These are phyloP conservation scores for Cladochytrium replicatum DNA, from an alignment of 192 early-diverging fungal species.

Conservation along the genomic window DNA sequence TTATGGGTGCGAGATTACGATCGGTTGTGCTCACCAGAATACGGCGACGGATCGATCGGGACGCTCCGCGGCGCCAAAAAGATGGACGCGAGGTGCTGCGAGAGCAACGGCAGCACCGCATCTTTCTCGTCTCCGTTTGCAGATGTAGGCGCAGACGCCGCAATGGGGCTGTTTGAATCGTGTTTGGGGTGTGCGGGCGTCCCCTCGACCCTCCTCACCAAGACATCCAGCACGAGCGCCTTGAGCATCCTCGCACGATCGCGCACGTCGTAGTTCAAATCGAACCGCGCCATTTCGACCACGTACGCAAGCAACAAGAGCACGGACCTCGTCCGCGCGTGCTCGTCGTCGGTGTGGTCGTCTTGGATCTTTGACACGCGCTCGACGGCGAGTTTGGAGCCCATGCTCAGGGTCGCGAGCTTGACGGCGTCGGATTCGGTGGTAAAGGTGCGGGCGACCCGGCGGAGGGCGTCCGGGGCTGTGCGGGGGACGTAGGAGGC, in stretches of 20 bases:
- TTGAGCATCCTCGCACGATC: slow-evolving; percentile 76
- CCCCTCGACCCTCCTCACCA: slow-evolving; percentile 1
- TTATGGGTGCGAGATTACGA: background rate
- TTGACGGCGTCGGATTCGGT: slow-evolving; percentile 58
- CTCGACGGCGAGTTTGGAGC: slow-evolving; percentile 49
- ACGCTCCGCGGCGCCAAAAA: slow-evolving; percentile 14
- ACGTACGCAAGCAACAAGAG: slow-evolving; percentile 58
- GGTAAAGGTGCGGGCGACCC: slow-evolving; percentile 50
- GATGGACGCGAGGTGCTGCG: background rate
- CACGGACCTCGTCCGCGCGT: background rate
- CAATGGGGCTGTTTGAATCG: slow-evolving; percentile 5
- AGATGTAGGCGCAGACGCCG: slow-evolving; percentile 19
- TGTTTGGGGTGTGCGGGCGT: slow-evolving; percentile 1
- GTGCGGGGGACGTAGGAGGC: slow-evolving; percentile 46
- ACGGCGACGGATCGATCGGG: slow-evolving; percentile 1
- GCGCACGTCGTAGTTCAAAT: slow-evolving; percentile 78
- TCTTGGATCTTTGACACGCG: slow-evolving; percentile 2
- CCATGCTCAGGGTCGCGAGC: slow-evolving; percentile 73
- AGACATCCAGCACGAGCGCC: slow-evolving; percentile 31
- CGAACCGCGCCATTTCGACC: slow-evolving; percentile 81
- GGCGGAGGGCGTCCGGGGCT: slow-evolving; percentile 75
- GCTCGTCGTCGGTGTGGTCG: slow-evolving; percentile 7
- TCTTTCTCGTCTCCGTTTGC: slow-evolving; percentile 14
- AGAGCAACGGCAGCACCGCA: background rate
- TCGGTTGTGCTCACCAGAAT: background rate